Percentiles rank a stretch among this genome's conserved stretches.
These are phyloP conservation scores for Claviceps paspali DNA, from an alignment of 2,329 filamentous ascomycete genomes.

Conservation along the genomic window DNA sequence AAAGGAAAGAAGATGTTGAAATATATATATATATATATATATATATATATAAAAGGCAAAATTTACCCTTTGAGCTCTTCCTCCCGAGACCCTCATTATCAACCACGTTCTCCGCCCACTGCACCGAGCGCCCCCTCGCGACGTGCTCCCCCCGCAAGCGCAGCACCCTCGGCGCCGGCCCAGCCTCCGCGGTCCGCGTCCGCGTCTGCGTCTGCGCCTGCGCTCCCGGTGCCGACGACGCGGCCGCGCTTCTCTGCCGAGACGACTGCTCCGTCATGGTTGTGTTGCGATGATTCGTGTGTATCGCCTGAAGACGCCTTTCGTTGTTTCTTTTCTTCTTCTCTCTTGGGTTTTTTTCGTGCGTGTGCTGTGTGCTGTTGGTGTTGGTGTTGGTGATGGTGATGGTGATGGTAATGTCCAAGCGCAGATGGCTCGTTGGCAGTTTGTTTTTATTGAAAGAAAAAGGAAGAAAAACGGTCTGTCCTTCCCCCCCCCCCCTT, in stretches of 20 bases:
- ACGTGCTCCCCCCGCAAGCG: slow-evolving; percentile 35
- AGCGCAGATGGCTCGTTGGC: too few relatives aligned
- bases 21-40: too few relatives aligned
- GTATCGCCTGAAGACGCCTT: too few relatives aligned
- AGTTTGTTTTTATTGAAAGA: too few relatives aligned
- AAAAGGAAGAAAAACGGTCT: too few relatives aligned
- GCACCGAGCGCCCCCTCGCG: slow-evolving; percentile 46
- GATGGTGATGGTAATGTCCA: too few relatives aligned
- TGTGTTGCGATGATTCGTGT: too few relatives aligned
- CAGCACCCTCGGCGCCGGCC: slow-evolving; percentile 26
- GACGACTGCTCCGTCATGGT: slow-evolving; percentile 2
- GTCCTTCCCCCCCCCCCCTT: too few relatives aligned
- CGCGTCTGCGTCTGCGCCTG: slow-evolving; percentile 13
- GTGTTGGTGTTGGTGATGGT: too few relatives aligned
- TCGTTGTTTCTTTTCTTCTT: neutral
- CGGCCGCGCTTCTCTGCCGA: neutral
- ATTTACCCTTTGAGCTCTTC: slow-evolving; percentile 80
- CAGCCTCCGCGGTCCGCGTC: slow-evolving; percentile 10
- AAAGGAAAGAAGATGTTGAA: neutral
- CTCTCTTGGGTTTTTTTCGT: too few relatives aligned
- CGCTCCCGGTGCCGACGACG: neutral
- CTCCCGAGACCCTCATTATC: slow-evolving; percentile 91
- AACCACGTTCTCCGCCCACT: slow-evolving; percentile 85
- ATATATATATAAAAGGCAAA: too few relatives aligned
- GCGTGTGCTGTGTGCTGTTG: too few relatives aligned